A percentile compares a stretch with the other conserved stretches of the same genome.
Conservation (phyloP, 208 protist genomes). For the Leishmania braziliensis region DNA sequence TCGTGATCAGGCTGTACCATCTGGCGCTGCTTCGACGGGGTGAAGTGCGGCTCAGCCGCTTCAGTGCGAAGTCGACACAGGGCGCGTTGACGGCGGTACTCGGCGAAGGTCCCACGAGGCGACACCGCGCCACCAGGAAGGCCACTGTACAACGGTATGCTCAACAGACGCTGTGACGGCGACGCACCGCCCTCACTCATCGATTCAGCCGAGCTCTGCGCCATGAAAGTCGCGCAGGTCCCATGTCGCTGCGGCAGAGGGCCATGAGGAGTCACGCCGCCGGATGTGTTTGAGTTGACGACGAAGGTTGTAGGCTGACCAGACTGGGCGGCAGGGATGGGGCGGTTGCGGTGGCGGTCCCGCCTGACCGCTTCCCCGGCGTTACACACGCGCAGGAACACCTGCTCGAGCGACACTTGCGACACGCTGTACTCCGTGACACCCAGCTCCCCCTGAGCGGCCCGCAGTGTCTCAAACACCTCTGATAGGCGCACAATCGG, state of each 20-base stretch:
- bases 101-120: slow-evolving; percentile 27
- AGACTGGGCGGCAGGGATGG: background rate
- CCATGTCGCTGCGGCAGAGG: background rate
- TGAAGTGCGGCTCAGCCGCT: slow-evolving; percentile 4
- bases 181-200: background rate
- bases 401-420: slow-evolving; percentile 73
- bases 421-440: slow-evolving; percentile 78
- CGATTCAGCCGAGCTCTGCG: background rate
- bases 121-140: background rate
- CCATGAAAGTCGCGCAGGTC: background rate
- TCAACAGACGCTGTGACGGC: slow-evolving; percentile 16
- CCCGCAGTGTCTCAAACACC: slow-evolving; percentile 49
- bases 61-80: slow-evolving; percentile 18
- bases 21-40: slow-evolving; percentile 16
- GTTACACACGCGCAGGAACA: slow-evolving; percentile 62
- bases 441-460: slow-evolving; percentile 35
- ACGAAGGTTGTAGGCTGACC: background rate
- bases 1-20: slow-evolving; percentile 16
- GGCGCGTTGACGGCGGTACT: slow-evolving; percentile 34
- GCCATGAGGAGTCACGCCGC: background rate
- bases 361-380: slow-evolving; percentile 18
- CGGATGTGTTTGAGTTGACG: background rate
- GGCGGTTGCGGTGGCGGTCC: slow-evolving; percentile 8
- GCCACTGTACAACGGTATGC: background rate
- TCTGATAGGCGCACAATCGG: slow-evolving; percentile 39